Evolutionary conservation across 768 basidiomycete genomes (phyloP), one percentile per base, ranked within the genome.

Genomic region (Agaricus subrufescens): DNA sequence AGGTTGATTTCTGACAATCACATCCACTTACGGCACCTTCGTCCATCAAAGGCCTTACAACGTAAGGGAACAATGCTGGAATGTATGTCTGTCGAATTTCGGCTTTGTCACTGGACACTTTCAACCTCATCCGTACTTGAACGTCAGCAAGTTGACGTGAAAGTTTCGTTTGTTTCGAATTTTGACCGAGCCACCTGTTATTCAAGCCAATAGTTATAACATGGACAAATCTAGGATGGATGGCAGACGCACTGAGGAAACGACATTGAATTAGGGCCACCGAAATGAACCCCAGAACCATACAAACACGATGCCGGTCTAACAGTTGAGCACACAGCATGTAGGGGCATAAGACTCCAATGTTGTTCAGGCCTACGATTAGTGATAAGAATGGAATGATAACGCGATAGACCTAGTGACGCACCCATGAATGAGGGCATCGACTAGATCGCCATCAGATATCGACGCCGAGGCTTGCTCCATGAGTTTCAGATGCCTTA

Each of bases 1-100:
- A 4, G 4, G 3, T 23, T 25, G 7, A 25, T 27, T 9, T n/a
- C 25, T 23, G 56, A 8, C 15, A 54, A 55, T 9, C 50, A 43
- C 39, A 12, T 50, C 48, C 6, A 84, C 94, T 52, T 61, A 94
- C 95, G 29, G 81, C 68, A 37, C 93, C 94, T 0, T 75, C 67
- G 12, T 89, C 84, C 56, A 84, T 79, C 25, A 99, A 73, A 0
- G 97, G 96, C 56, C 78, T 74, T 29, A 97, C 84, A 54, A 98
- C 76, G 63, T 86, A 79, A 31, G 88, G 86, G 70, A 84, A 90
- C 60, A 99, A 68, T n/a, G 91, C 82, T 2, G 97, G 94, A 52
- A 98, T 75, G 66, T 99, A 99, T 23, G 85, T 86, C 67, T 93
- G 89, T 50, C 97, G 81, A 61, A 98, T 92, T 69, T 98, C 96